Conservation (phyloP, 805 yeast genomes). For the Naumovozyma baii region DNA sequence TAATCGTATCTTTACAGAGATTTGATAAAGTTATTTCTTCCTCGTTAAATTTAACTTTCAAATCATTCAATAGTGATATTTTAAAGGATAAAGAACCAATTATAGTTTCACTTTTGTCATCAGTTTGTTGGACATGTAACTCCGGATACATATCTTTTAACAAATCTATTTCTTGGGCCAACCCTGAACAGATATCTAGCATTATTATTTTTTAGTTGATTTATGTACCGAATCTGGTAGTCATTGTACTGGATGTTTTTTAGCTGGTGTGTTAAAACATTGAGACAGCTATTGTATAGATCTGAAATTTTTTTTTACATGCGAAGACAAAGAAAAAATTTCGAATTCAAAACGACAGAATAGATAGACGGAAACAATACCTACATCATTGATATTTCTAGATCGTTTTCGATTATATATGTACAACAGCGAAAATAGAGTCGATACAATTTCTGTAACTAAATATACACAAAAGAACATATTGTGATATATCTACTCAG, state of each 20-base stretch:
- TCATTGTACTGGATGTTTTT: no score
- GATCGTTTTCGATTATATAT: background rate
- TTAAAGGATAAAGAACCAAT: constrained; percentile 13
- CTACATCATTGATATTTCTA: no score
- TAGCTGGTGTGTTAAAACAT: no score
- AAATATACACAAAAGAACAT: no score
- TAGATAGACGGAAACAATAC: no score
- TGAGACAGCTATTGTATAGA: no score
- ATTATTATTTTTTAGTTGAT: no score
- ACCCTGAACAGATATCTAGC: no score
- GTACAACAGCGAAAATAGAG: background rate
- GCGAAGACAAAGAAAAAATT: no score
- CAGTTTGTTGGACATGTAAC: constrained; percentile 4
- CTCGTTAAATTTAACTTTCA: constrained; percentile 7
- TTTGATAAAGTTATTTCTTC: constrained; percentile 6
- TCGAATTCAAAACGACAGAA: no score
- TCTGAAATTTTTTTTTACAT: no score
- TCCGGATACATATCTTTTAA: constrained; percentile 29
- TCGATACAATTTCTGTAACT: background rate
- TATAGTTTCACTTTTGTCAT: constrained; percentile 1
- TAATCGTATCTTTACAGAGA: constrained; percentile 9
- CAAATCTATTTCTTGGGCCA: constrained; percentile 14
- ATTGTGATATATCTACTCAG: constrained; percentile 12
- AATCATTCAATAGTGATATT: constrained; percentile 7
- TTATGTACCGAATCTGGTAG: no score